A percentile compares a stretch with the other conserved stretches of the same genome.
Evolutionary conservation across 2,329 filamentous ascomycete species (phyloP).

Genomic region (Aspergillus unguis): DNA sequence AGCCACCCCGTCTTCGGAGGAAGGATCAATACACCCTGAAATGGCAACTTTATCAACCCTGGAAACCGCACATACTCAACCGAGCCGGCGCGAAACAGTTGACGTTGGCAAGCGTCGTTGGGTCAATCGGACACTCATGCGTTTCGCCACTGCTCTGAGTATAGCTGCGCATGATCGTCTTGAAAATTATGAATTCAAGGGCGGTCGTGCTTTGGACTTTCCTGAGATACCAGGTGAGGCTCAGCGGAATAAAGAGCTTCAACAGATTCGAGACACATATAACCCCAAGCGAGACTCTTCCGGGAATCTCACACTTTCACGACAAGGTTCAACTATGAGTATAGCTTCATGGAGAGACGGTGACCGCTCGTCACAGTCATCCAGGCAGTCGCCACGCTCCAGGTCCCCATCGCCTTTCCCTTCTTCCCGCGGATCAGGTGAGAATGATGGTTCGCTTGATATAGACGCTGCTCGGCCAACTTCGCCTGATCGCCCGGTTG

Average conservation of each 20-base stretch:
- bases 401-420: neutral
- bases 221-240: constrained; percentile 2
- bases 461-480: neutral
- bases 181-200: neutral
- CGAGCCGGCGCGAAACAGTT: neutral
- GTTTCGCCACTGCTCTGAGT: neutral
- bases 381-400: neutral
- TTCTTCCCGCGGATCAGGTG: neutral
- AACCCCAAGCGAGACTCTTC: neutral
- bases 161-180: neutral
- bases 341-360: neutral
- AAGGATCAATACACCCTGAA: neutral
- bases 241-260: neutral
- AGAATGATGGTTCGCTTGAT: no score
- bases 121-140: neutral
- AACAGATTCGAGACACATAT: neutral
- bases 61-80: neutral
- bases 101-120: neutral
- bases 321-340: neutral
- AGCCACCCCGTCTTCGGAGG: neutral
- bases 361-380: neutral
- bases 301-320: neutral
- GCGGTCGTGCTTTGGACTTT: neutral
- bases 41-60: neutral
- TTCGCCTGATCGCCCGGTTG: neutral